Evolutionary conservation across 345 rosid genomes (phyloP).

Genomic region (Aegle marmelos): DNA sequence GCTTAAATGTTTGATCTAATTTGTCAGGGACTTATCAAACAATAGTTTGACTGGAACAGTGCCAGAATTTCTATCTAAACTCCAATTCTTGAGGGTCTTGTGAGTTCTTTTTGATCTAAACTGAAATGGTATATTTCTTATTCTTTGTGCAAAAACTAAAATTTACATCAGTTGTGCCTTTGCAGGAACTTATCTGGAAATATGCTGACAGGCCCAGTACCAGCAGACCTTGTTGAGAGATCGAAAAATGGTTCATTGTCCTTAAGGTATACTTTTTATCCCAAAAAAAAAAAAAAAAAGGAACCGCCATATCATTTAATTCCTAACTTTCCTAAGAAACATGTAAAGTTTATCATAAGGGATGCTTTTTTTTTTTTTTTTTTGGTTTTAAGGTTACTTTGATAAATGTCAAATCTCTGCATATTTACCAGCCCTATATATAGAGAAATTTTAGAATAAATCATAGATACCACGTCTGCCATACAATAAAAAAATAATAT

Average conservation of each 20-base stretch:
- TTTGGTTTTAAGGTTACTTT: background rate
- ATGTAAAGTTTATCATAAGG: background rate
- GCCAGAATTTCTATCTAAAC: conserved; percentile 23
- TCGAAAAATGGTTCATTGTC: conserved; percentile 7
- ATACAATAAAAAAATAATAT: too few species aligned
- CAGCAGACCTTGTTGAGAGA: conserved; percentile 13
- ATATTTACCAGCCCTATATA: too few species aligned
- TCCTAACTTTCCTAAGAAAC: background rate
- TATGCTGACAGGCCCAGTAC: conserved; percentile 22
- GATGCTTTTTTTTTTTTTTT: background rate
- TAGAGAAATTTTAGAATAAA: too few species aligned
- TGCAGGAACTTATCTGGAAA: conserved; percentile 18
- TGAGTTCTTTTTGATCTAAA: conserved; percentile 6
- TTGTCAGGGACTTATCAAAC: conserved; percentile 29
- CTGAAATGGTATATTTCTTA: background rate
- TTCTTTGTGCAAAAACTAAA: background rate
- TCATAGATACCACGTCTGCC: accelerated
- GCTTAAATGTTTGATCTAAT: background rate
- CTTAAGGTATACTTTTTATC: conserved; percentile 7
- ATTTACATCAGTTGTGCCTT: background rate
- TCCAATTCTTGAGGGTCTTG: conserved; percentile 21
- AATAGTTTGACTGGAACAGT: conserved; percentile 23
- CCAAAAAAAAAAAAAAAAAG: background rate
- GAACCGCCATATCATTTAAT: background rate
- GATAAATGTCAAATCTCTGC: too few species aligned